Base-by-base conservation (phyloP, 1,139 yeast species). In the Geotrichum fermentans region DNA sequence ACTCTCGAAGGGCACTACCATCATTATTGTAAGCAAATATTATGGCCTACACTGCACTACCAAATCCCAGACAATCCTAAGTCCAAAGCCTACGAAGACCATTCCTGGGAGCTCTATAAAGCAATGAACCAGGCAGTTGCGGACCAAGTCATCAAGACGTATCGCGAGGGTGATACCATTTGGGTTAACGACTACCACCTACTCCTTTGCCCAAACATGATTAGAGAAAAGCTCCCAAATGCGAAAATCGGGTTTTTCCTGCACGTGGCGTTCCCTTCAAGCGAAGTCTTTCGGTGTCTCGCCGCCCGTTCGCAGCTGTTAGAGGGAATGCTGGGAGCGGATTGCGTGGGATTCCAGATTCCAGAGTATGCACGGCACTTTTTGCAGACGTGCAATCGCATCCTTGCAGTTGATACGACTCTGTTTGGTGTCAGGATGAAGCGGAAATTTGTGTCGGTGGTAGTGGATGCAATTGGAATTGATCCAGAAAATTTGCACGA, bases 151-250 rank as follows among this genome's bases (percentile, higher is more conserved):
- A 78, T 84, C 3, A 76, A 75, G 40, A 70, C 73, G 0, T 89
- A 89, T 65, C 70, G 76, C 52, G 81, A 78, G 13, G 88, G 83
- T 33, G 88, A 84, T 61, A 72, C 79, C 43, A 75, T 92, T 51
- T 92, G 97, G 97, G 74, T 92, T 52, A 96, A 92, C 64, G 98
- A 92, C 68, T 92, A 92, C 63, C 97, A 92, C 68, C 72, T 92
- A 55, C 73, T 92, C 68, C 72, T 92, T 37, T 90, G 89, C 1
- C 97, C 97, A 0, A 75, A 75, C 52, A 83, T 92, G 94, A 74
- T 92, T 5, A 76, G 97, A 56, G 75, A 80, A 51, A 70, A 75
- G 56, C 67, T 89, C 21, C 97, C 97, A 13, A 66, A 79, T 53
- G 97, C 96, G 3, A 81, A 85, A 57, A 89, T 94, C 58, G 97